Percentiles rank a stretch among this genome's conserved stretches.
phyloP scores from a whole-genome alignment of 164 flowering plant genomes.

The Aristolochia fimbriata region DNA sequence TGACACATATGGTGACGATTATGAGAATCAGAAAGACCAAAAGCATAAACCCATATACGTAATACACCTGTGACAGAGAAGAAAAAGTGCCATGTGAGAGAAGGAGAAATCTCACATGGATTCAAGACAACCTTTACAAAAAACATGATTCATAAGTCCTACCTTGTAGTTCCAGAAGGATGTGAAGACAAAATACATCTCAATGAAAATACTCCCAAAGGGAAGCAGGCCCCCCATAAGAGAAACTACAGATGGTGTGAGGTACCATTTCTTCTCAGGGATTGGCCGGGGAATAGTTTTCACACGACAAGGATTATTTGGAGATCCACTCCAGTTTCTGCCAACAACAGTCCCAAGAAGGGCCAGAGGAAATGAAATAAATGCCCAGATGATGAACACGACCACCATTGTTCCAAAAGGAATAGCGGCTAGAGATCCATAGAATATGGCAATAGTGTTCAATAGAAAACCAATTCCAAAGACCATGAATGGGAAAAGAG shows the following conservation, averaged over 20 bases:
- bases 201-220: slow-evolving; percentile 96
- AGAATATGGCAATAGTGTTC: slow-evolving; percentile 94
- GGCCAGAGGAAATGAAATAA: slow-evolving; percentile 91
- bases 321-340: slow-evolving; percentile 98
- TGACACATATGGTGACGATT: slow-evolving; percentile 92
- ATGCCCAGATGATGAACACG: slow-evolving; percentile 92
- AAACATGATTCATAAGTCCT: background rate
- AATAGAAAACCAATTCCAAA: slow-evolving; percentile 72
- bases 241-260: slow-evolving; percentile 89
- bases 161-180: slow-evolving; percentile 99
- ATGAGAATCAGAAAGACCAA: slow-evolving; percentile 90
- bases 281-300: slow-evolving; percentile 99
- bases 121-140: background rate
- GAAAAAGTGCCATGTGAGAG: background rate
- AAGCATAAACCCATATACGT: slow-evolving; percentile 96
- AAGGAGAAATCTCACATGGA: background rate
- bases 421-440: slow-evolving; percentile 96
- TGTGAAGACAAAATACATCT: slow-evolving; percentile 98
- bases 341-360: slow-evolving; percentile 98
- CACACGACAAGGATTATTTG: slow-evolving; percentile 97
- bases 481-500: slow-evolving; percentile 70
- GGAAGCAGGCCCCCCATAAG: slow-evolving; percentile 98
- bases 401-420: slow-evolving; percentile 99
- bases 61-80: slow-evolving; percentile 63
- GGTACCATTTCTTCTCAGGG: slow-evolving; percentile 98